phyloP scores from a whole-genome alignment of 768 basidiomycete species.

The Termitomyces sp. region DNA sequence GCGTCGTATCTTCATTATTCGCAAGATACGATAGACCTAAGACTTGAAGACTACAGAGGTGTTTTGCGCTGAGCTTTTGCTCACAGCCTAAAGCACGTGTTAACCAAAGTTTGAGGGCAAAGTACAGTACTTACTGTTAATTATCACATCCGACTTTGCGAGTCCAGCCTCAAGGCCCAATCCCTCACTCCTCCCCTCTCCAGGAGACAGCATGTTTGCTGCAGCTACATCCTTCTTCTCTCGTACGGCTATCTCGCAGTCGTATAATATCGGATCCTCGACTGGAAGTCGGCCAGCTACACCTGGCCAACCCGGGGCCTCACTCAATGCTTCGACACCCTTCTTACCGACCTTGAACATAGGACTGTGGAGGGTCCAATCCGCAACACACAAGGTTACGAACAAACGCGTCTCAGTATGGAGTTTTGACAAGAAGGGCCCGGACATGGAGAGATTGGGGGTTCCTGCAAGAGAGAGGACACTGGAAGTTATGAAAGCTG shows the following conservation, averaged over 20 bases:
- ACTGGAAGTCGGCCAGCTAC: slow-evolving; percentile 46
- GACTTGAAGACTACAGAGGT: too few species aligned
- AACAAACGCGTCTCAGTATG: slow-evolving; percentile 90
- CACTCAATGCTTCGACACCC: slow-evolving; percentile 33
- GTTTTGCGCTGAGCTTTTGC: too few species aligned
- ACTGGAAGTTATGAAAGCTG: slow-evolving; percentile 83
- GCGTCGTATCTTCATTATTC: too few species aligned
- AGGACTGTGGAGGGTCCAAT: slow-evolving; percentile 87
- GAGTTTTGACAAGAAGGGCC: slow-evolving; percentile 80
- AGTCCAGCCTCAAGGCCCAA: too few species aligned
- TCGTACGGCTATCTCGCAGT: slow-evolving; percentile 77
- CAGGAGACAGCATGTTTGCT: slow-evolving; percentile 54
- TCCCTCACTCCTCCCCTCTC: background rate
- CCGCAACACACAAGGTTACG: slow-evolving; percentile 85
- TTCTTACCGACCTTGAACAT: slow-evolving; percentile 58
- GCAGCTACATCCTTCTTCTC: slow-evolving; percentile 83
- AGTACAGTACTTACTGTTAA: too few species aligned
- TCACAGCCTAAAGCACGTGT: too few species aligned
- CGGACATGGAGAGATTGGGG: slow-evolving; percentile 71
- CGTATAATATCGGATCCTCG: slow-evolving; percentile 60
- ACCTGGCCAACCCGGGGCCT: slow-evolving; percentile 35
- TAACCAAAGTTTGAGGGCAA: too few species aligned
- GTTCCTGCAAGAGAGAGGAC: slow-evolving; percentile 66
- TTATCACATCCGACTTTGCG: too few species aligned
- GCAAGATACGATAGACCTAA: too few species aligned